Percentiles rank a stretch among this genome's conserved stretches.
These are phyloP conservation scores for Phalaenopsis aphrodite DNA, from an alignment of 106 monocot genomes.

Conservation along the genomic window DNA sequence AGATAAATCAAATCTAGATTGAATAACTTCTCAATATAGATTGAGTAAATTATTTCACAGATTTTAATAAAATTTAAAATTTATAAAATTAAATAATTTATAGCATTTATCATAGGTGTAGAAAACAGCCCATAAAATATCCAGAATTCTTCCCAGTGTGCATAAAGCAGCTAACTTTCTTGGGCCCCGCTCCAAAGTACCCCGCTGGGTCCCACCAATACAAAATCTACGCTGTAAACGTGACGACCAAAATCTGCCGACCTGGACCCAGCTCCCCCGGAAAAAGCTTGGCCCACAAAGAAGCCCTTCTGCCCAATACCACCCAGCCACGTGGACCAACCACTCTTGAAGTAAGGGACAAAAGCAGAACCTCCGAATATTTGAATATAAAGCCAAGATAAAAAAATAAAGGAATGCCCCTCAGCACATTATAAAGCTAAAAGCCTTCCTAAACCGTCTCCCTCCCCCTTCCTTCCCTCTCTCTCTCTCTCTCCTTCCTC, in stretches of 20 bases:
- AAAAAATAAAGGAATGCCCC: constrained; percentile 1
- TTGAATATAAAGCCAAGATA: constrained; percentile 13
- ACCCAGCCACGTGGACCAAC: not conserved
- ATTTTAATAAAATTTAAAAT: no score
- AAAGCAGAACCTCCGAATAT: constrained; percentile 11
- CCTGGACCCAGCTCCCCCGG: constrained; percentile 11
- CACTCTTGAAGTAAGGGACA: constrained; percentile 7
- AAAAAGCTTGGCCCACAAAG: not conserved
- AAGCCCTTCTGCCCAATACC: not conserved
- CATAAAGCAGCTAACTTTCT: not conserved
- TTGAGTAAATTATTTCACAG: no score
- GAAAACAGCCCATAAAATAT: no score
- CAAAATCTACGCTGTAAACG: not conserved
- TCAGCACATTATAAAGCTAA: constrained; percentile 17
- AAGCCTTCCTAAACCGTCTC: not conserved
- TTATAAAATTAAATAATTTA: no score
- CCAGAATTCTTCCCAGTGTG: no score
- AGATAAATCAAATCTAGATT: no score
- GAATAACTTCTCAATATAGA: no score
- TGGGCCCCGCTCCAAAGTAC: constrained; percentile 1
- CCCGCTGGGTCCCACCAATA: not conserved
- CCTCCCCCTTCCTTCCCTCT: not conserved
- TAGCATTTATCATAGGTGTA: no score
- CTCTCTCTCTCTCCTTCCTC: not conserved
- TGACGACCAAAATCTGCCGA: constrained; percentile 3